Percentiles rank a stretch among this genome's conserved stretches.
Conservation (phyloP, 371 early-diverging fungal genomes). For the Dichotomocladium elegans region DNA sequence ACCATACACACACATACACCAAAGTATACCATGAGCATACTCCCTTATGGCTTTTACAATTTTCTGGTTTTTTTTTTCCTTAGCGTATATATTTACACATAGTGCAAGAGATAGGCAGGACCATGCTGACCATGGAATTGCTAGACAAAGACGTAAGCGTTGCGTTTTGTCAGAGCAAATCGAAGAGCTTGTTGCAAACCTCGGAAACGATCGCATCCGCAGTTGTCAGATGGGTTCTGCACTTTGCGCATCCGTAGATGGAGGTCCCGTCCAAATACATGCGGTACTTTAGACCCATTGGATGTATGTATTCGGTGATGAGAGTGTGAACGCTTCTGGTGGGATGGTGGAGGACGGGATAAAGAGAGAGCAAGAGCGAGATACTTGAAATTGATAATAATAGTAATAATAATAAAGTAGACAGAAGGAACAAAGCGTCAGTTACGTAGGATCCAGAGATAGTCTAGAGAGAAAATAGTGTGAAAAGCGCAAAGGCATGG, state of each 20-base stretch:
- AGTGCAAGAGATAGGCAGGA: slow-evolving; percentile 60
- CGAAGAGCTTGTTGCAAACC: slow-evolving; percentile 33
- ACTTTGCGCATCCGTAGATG: slow-evolving; percentile 63
- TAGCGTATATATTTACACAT: slow-evolving; percentile 44
- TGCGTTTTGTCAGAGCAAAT: too few species aligned
- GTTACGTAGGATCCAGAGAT: slow-evolving; percentile 3
- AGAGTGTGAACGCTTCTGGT: too few species aligned
- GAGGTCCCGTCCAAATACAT: slow-evolving; percentile 49
- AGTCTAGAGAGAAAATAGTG: background rate
- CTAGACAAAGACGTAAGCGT: slow-evolving; percentile 20
- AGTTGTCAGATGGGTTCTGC: slow-evolving; percentile 73
- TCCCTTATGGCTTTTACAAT: background rate
- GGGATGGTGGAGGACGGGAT: background rate
- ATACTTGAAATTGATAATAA: background rate
- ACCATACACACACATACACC: background rate
- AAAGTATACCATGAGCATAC: background rate
- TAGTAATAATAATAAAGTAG: background rate
- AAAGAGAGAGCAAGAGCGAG: background rate
- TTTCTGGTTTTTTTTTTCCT: background rate
- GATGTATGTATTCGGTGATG: background rate
- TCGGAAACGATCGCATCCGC: slow-evolving; percentile 64
- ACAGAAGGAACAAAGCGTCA: background rate
- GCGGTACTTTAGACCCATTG: slow-evolving; percentile 60
- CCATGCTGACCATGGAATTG: slow-evolving; percentile 68
- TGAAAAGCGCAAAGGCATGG: slow-evolving; percentile 1